These are phyloP conservation scores for Arthroderma uncinatum DNA, from an alignment of 2,329 filamentous ascomycete species.

Conservation along the genomic window DNA sequence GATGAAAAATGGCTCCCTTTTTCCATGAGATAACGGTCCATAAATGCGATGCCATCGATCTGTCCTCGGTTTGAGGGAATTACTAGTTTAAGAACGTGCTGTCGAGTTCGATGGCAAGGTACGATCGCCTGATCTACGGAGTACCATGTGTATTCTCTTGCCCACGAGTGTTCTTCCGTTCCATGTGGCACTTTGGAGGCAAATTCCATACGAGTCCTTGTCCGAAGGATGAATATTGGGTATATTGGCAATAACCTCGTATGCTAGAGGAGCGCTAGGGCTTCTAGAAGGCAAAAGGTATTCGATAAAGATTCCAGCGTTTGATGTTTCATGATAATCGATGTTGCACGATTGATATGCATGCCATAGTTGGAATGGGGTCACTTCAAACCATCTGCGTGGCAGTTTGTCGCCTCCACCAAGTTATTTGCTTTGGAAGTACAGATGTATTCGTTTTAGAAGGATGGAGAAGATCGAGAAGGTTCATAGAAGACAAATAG, in stretches of 20 bases:
- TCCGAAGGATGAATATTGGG: not conserved
- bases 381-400: not conserved
- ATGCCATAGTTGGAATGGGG: not conserved
- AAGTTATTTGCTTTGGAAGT: not conserved
- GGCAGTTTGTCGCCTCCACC: not conserved
- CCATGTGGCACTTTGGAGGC: slow-evolving; percentile 2
- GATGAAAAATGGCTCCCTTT: not conserved
- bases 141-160: not conserved
- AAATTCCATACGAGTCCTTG: not conserved
- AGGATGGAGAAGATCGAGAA: slow-evolving; percentile 1
- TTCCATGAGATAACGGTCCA: not conserved
- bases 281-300: not conserved
- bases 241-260: not conserved
- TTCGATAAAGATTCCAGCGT: not conserved
- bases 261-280: not conserved
- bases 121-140: not conserved
- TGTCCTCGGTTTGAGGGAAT: not conserved
- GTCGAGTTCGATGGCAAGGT: not conserved
- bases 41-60: not conserved
- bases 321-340: not conserved
- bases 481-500: not conserved
- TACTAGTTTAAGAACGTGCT: not conserved
- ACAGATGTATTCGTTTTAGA: not conserved
- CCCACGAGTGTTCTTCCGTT: not conserved
- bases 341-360: not conserved